A percentile compares a stretch with the other conserved stretches of the same genome.
Evolutionary conservation across 257 asterid genomes (phyloP).

Genomic region (Plectranthus barbatus): DNA sequence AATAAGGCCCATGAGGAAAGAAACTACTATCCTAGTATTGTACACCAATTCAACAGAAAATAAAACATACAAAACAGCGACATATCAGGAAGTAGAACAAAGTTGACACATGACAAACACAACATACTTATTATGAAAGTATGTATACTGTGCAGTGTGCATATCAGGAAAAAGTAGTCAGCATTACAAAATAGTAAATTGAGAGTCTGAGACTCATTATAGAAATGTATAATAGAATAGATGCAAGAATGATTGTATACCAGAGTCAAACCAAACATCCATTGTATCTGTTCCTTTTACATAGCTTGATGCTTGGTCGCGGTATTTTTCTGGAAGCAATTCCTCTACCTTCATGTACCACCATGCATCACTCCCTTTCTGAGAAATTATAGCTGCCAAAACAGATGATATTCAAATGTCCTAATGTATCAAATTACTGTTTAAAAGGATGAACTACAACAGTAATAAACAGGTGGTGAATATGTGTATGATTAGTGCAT

Average conservation of each 20-base stretch:
- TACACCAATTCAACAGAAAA: background rate
- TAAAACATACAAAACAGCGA: background rate
- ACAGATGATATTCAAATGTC: conserved; percentile 5
- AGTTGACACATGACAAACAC: background rate
- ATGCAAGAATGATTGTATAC: conserved; percentile 25
- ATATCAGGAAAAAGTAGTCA: background rate
- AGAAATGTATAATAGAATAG: background rate
- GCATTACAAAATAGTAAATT: background rate
- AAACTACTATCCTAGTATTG: background rate
- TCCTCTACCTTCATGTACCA: conserved; percentile 96
- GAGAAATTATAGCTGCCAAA: conserved; percentile 78
- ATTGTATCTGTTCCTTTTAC: conserved; percentile 88
- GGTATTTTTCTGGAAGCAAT: conserved; percentile 83
- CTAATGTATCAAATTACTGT: background rate
- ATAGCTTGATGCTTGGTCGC: conserved; percentile 59
- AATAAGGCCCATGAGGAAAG: background rate
- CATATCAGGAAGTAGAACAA: background rate
- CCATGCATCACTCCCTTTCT: conserved; percentile 99
- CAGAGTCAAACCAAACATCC: conserved; percentile 99
- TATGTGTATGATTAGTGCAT: background rate
- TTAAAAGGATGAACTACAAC: background rate
- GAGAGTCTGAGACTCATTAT: too few species aligned
- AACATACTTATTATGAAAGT: background rate
- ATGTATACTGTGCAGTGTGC: background rate
- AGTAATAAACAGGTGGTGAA: background rate